phyloP scores from a whole-genome alignment of 495 filamentous ascomycete species.

The Penicillium ucsense region DNA sequence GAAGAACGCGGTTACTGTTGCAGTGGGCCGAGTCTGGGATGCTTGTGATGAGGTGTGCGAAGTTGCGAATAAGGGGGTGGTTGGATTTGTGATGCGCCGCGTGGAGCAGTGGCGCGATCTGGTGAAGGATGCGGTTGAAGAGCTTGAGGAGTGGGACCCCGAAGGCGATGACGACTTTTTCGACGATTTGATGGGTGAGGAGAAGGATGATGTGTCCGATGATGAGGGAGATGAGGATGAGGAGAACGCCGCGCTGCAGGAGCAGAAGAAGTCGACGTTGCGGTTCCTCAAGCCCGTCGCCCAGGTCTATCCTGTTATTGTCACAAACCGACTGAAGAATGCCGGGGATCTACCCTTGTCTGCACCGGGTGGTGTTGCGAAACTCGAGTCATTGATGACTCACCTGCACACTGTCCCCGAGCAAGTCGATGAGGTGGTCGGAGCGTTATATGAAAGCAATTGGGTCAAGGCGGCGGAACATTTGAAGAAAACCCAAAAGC shows the following conservation, averaged over 20 bases:
- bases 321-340: conserved; percentile 27
- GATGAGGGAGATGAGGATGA: conserved; percentile 30
- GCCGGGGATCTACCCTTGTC: conserved; percentile 8
- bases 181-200: conserved; percentile 30
- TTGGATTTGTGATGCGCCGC: conserved; percentile 48
- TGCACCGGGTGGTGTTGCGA: conserved; percentile 7
- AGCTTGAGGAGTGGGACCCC: conserved; percentile 80
- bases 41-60: conserved; percentile 62
- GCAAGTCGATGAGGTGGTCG: conserved; percentile 39
- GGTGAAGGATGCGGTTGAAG: conserved; percentile 69
- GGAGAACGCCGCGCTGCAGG: conserved; percentile 20
- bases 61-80: conserved; percentile 54
- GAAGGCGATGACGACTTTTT: conserved; percentile 47
- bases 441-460: conserved; percentile 37
- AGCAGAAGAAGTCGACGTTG: conserved; percentile 28
- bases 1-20: conserved; percentile 32
- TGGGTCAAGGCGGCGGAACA: conserved; percentile 16
- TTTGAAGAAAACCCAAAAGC: conserved; percentile 17
- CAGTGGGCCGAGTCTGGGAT: conserved; percentile 44
- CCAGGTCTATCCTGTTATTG: conserved; percentile 33
- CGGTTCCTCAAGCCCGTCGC: conserved; percentile 33
- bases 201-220: conserved; percentile 36
- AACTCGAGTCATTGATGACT: conserved; percentile 23
- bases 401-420: conserved; percentile 32
- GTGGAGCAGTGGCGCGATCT: conserved; percentile 59